These are phyloP conservation scores for Mycena capillaripes DNA, from an alignment of 768 basidiomycete species.

Conservation along the genomic window DNA sequence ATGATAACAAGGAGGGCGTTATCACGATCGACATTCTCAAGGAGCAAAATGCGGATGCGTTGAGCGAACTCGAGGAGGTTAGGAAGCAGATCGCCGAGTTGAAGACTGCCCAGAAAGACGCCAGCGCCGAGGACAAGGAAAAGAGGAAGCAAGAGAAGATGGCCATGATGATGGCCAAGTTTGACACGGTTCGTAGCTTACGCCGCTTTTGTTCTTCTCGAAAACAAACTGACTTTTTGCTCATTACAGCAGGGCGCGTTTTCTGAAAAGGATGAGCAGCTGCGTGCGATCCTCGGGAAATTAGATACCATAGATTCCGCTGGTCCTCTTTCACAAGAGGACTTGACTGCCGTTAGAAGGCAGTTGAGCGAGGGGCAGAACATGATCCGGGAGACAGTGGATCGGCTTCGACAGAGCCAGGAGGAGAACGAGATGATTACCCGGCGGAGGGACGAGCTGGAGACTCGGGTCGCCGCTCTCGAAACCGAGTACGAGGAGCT, in stretches of 20 bases:
- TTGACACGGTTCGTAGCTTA: constrained; percentile 82
- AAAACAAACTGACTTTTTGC: constrained; percentile 10
- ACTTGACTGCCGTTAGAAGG: constrained; percentile 85
- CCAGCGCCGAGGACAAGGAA: constrained; percentile 96
- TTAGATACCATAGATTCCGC: constrained; percentile 85
- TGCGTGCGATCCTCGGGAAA: constrained; percentile 87
- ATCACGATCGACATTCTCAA: constrained; percentile 96
- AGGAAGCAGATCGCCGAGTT: constrained; percentile 83
- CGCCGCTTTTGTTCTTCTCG: constrained; percentile 4
- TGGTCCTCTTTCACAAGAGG: constrained; percentile 77
- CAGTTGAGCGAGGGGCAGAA: constrained; percentile 92
- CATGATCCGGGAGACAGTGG: constrained; percentile 88
- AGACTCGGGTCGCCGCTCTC: constrained; percentile 81
- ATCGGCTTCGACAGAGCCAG: constrained; percentile 89
- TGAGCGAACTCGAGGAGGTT: constrained; percentile 91
- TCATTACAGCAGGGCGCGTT: constrained; percentile 85
- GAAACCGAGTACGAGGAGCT: constrained; percentile 98
- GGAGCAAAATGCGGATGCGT: constrained; percentile 92
- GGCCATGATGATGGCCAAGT: constrained; percentile 99
- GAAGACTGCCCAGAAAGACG: constrained; percentile 86
- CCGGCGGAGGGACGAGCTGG: constrained; percentile 89
- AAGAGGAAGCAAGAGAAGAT: constrained; percentile 99
- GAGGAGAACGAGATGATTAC: constrained; percentile 92
- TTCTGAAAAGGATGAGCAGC: constrained; percentile 95
- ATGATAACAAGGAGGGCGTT: constrained; percentile 94